Conservation (phyloP, 2,329 filamentous ascomycete genomes). For the Fusarium sp. region DNA sequence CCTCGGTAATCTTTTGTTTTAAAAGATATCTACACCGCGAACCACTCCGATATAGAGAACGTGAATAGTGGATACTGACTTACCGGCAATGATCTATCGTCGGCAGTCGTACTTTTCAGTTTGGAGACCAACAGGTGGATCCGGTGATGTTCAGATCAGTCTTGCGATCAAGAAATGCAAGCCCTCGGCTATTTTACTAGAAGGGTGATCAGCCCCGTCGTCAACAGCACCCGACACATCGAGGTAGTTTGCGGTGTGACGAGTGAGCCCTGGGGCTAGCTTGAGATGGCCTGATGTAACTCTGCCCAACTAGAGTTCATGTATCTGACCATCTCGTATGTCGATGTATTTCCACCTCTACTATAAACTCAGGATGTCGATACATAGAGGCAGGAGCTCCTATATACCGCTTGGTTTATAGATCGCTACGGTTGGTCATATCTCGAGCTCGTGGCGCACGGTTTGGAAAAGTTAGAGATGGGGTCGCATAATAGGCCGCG, state of each 20-base stretch:
- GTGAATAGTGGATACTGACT: background rate
- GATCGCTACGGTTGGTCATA: conserved; percentile 7
- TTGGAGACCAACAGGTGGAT: conserved; percentile 1
- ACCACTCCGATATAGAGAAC: background rate
- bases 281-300: conserved; percentile 37
- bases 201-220: background rate
- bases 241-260: conserved; percentile 38
- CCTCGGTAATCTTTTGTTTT: background rate
- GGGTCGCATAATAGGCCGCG: conserved; percentile 38
- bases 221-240: background rate
- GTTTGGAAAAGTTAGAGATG: conserved; percentile 19
- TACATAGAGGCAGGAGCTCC: background rate
- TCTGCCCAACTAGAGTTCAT: conserved; percentile 14
- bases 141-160: background rate
- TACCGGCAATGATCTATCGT: background rate
- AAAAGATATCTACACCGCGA: background rate
- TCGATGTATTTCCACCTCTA: background rate
- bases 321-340: background rate
- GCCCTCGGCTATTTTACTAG: background rate
- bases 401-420: background rate
- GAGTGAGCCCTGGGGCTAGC: conserved; percentile 28
- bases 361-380: background rate
- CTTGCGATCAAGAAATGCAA: conserved; percentile 12
- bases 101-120: background rate
- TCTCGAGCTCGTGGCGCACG: conserved; percentile 22